These are phyloP conservation scores for Cercospora berteroae DNA, from an alignment of 2,329 filamentous ascomycete genomes.

Conservation along the genomic window DNA sequence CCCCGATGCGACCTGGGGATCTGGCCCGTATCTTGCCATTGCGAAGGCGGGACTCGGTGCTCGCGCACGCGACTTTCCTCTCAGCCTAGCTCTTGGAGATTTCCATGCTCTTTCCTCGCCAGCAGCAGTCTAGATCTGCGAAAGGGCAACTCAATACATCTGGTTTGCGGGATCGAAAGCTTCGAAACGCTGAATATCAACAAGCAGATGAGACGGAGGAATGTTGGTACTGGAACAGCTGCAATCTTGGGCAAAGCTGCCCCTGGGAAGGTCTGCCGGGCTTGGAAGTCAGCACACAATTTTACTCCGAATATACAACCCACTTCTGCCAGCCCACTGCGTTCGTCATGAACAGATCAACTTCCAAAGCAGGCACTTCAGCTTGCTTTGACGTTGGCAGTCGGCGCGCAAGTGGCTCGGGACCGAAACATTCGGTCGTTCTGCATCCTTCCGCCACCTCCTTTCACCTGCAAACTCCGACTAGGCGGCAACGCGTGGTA, in stretches of 20 bases:
- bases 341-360: not conserved
- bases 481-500: not conserved
- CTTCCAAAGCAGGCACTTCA: not conserved
- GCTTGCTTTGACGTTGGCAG: not conserved
- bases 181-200: not conserved
- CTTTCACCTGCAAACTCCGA: not conserved
- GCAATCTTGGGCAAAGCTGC: not conserved
- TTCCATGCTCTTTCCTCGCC: no score
- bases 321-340: not conserved
- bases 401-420: constrained; percentile 11
- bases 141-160: not conserved
- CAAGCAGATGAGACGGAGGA: not conserved
- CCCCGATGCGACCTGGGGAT: not conserved
- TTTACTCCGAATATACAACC: not conserved
- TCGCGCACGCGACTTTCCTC: no score
- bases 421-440: not conserved
- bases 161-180: not conserved
- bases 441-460: constrained; percentile 11
- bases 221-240: not conserved
- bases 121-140: no score
- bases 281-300: not conserved
- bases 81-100: no score
- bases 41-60: no score
- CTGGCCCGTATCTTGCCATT: no score
- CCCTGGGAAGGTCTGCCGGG: not conserved